Evolutionary conservation across 2,329 filamentous ascomycete species (phyloP).

Genomic region (Ophidiomyces ophidiicola): DNA sequence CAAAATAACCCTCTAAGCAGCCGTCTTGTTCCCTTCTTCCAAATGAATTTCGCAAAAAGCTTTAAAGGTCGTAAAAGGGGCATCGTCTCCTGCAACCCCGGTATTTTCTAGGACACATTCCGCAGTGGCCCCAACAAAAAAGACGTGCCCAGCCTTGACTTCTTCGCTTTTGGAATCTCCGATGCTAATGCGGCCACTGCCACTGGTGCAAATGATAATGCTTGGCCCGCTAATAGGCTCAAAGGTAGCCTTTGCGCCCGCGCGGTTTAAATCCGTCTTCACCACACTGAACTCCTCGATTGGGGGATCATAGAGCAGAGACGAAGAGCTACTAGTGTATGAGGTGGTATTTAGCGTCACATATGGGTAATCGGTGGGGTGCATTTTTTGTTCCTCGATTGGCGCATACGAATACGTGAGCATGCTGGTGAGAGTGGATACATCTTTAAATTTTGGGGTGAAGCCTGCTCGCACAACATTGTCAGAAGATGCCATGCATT

Average conservation of each 20-base stretch:
- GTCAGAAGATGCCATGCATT: slow-evolving; percentile 98
- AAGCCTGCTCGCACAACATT: slow-evolving; percentile 96
- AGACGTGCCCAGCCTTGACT: slow-evolving; percentile 60
- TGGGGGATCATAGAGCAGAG: slow-evolving; percentile 77
- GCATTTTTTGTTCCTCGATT: slow-evolving; percentile 89
- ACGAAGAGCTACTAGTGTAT: slow-evolving; percentile 63
- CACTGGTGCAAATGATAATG: slow-evolving; percentile 80
- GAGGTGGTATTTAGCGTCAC: slow-evolving; percentile 66
- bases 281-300: slow-evolving; percentile 95
- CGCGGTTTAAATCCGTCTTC: slow-evolving; percentile 57
- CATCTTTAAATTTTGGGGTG: slow-evolving; percentile 97
- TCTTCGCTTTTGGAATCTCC: slow-evolving; percentile 62
- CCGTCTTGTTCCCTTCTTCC: not conserved
- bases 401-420: slow-evolving; percentile 92
- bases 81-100: slow-evolving; percentile 33
- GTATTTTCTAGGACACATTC: slow-evolving; percentile 64
- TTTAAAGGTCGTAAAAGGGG: slow-evolving; percentile 75
- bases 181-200: slow-evolving; percentile 71
- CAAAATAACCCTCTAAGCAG: no score
- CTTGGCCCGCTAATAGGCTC: slow-evolving; percentile 79
- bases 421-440: slow-evolving; percentile 75
- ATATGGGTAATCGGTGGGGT: slow-evolving; percentile 73
- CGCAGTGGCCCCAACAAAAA: slow-evolving; percentile 78
- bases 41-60: slow-evolving; percentile 64
- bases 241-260: slow-evolving; percentile 73